Evolutionary conservation across 371 early-diverging fungal genomes (phyloP), one percentile per base, ranked within the genome.

Genomic region (Mortierella sp.): DNA sequence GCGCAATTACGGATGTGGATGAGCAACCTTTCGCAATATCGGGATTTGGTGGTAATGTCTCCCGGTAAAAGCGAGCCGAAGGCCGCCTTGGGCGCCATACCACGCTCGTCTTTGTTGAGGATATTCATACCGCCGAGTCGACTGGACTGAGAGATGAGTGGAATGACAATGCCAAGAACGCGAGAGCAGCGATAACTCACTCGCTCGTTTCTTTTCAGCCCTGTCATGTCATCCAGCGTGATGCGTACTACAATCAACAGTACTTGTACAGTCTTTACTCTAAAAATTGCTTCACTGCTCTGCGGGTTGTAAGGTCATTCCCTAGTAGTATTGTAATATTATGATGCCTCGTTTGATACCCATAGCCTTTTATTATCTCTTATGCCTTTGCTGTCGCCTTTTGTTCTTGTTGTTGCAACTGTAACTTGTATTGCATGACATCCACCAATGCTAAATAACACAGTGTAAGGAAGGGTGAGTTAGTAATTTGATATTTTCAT

Each of bases 371-470:
- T 28, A 55, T 55, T 55, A 28, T 24, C 28, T 55, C 24, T 67
- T 66, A 72, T 72, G 77, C 72, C 55, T 70, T 72, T 63, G 61
- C 64, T 52, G 78, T 72, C 28, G 75, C 71, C 76, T 77, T 77
- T 50, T 83, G 79, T 36, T 74, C 68, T 64, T 83, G 74, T 52
- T 77, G 77, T 47, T 74, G 74, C 52, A 77, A 13, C 19, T 74
- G 75, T 48, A 77, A 3, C 65, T 83, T 83, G 69, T 74, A 72
- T 33, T 78, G 79, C 72, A 76, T 76, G 22, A 83, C 63, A 43
- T 83, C 83, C 63, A 72, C 73, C 70, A 83, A 40, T 47, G 83
- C 75, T 78, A 74, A 48, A 8, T 15, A 40, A 19, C 6, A 3
- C 45, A n/a, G 22, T 11, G 7, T 55, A n/a, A 33, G 40, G 21